Evolutionary conservation across 768 basidiomycete genomes (phyloP).

Genomic region (Tulasnella calospora): DNA sequence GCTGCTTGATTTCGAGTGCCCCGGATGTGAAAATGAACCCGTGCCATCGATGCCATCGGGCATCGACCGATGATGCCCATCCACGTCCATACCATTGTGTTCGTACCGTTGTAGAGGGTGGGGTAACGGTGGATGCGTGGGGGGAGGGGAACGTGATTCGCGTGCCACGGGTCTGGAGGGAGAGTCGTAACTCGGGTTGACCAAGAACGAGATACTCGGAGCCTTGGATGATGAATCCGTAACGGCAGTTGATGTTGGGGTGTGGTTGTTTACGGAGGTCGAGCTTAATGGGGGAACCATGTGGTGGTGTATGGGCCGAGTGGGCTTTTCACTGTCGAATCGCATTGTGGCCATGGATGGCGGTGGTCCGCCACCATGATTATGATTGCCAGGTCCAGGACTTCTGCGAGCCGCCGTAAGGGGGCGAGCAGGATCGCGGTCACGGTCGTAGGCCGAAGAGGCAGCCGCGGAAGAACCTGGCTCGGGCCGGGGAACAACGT

Average conservation of each 20-base stretch:
- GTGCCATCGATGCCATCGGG: neutral
- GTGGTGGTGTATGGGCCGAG: neutral
- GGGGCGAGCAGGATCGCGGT: neutral
- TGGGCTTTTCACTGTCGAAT: slow-evolving; percentile 17
- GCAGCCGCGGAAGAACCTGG: slow-evolving; percentile 17
- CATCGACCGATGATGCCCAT: slow-evolving; percentile 8
- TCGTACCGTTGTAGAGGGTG: slow-evolving; percentile 8
- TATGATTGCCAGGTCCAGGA: slow-evolving; percentile 2
- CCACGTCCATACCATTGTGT: slow-evolving; percentile 18
- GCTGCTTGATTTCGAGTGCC: slow-evolving; percentile 10
- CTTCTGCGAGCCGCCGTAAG: neutral
- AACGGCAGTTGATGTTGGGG: slow-evolving; percentile 17
- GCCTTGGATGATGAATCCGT: slow-evolving; percentile 22
- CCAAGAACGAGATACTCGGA: slow-evolving; percentile 22
- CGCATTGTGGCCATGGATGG: neutral
- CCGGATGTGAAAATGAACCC: neutral
- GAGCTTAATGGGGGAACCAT: neutral
- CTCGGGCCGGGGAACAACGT: slow-evolving; percentile 18
- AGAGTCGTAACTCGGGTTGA: slow-evolving; percentile 21
- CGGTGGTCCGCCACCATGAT: slow-evolving; percentile 1
- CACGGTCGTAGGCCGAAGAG: slow-evolving; percentile 18
- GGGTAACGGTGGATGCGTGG: slow-evolving; percentile 15
- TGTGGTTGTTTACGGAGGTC: slow-evolving; percentile 2
- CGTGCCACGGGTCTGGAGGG: slow-evolving; percentile 2
- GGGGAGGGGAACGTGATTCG: slow-evolving; percentile 17